These are phyloP conservation scores for Verbascum thapsus DNA, from an alignment of 257 asterid genomes.

Conservation along the genomic window DNA sequence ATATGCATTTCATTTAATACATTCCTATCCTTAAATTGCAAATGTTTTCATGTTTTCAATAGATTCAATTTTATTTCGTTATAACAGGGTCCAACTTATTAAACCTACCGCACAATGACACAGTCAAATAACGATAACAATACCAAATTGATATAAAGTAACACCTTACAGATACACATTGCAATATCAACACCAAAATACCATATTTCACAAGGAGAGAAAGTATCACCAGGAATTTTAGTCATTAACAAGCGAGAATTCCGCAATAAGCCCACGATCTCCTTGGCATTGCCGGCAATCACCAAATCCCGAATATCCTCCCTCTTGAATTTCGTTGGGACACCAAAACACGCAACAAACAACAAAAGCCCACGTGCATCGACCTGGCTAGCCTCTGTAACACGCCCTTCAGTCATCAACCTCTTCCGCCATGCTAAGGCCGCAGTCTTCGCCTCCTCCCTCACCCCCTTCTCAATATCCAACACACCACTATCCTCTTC, in stretches of 20 bases:
- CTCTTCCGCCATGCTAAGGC: conserved; percentile 81
- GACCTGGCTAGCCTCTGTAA: conserved; percentile 49
- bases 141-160: not conserved
- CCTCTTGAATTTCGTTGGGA: conserved; percentile 47
- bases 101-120: conserved; percentile 1
- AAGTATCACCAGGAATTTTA: conserved; percentile 59
- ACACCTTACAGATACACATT: not conserved
- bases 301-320: conserved; percentile 69
- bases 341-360: conserved; percentile 74
- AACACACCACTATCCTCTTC: conserved; percentile 26
- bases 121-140: not conserved
- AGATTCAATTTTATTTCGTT: conserved; percentile 19
- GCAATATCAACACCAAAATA: conserved; percentile 1
- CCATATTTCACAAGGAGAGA: conserved; percentile 27
- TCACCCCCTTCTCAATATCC: conserved; percentile 45
- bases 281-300: conserved; percentile 58
- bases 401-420: conserved; percentile 70
- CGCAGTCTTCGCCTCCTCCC: conserved; percentile 56
- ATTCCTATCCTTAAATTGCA: not conserved
- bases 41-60: conserved; percentile 3
- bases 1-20: conserved; percentile 12
- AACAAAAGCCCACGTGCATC: conserved; percentile 86
- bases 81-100: not conserved
- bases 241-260: conserved; percentile 56
- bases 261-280: conserved; percentile 50